These are phyloP conservation scores for Penicillium waksmanii DNA, from an alignment of 495 filamentous ascomycete species.

Conservation along the genomic window DNA sequence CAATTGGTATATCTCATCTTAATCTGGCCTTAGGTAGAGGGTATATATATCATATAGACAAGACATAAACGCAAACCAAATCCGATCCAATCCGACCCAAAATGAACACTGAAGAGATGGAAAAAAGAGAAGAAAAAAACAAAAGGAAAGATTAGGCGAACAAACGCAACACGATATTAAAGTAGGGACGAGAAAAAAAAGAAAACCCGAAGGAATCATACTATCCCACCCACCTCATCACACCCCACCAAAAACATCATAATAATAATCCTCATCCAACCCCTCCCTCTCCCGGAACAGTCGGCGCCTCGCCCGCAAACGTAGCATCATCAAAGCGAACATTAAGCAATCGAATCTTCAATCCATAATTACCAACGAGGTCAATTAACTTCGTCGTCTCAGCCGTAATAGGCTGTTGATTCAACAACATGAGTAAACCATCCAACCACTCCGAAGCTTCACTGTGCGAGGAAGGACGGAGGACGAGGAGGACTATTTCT, in stretches of 20 bases:
- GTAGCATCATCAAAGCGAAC: constrained; percentile 78
- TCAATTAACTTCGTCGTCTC: constrained; percentile 89
- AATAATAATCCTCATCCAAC: constrained; percentile 58
- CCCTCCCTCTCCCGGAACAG: constrained; percentile 51
- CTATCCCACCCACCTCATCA: no score
- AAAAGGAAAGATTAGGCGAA: no score
- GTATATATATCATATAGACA: no score
- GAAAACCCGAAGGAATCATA: no score
- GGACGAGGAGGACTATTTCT: constrained; percentile 70
- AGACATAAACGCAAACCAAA: no score
- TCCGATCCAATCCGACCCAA: no score
- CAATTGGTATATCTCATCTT: no score
- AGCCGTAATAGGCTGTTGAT: constrained; percentile 94
- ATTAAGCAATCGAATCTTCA: constrained; percentile 93
- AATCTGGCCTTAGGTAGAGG: no score
- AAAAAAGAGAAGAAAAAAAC: no score
- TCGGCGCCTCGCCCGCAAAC: constrained; percentile 48
- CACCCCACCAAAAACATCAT: constrained; percentile 56
- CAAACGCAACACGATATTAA: no score
- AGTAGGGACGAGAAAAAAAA: no score
- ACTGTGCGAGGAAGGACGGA: constrained; percentile 81
- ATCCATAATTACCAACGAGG: constrained; percentile 83
- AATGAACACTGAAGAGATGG: no score
- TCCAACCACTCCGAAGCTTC: constrained; percentile 96
- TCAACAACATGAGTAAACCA: constrained; percentile 90